A percentile compares a stretch with the other conserved stretches of the same genome.
phyloP scores from a whole-genome alignment of 2,329 filamentous ascomycete species.

The Cladosporium sp. region DNA sequence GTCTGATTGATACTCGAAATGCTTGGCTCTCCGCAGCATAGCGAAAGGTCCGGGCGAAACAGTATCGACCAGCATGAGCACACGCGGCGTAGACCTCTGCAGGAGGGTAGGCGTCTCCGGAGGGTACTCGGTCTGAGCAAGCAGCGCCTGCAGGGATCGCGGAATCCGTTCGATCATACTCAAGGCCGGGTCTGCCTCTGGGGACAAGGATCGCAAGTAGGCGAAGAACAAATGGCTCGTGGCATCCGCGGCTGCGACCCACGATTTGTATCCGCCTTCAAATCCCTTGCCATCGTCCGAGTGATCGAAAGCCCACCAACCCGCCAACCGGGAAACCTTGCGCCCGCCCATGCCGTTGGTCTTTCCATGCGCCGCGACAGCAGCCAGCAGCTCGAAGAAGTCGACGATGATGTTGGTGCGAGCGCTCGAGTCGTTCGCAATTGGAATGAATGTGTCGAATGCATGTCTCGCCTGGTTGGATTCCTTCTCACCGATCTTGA shows the following conservation, averaged over 20 bases:
- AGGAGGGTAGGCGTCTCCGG: slow-evolving; percentile 71
- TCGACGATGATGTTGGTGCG: slow-evolving; percentile 87
- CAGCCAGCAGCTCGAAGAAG: slow-evolving; percentile 89
- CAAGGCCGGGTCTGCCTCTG: slow-evolving; percentile 62
- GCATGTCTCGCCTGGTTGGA: slow-evolving; percentile 86
- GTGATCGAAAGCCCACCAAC: slow-evolving; percentile 98
- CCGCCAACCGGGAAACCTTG: slow-evolving; percentile 89
- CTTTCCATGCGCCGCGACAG: slow-evolving; percentile 88
- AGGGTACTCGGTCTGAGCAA: slow-evolving; percentile 91
- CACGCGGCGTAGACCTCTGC: slow-evolving; percentile 74
- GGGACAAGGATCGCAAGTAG: slow-evolving; percentile 82
- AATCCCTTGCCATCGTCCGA: slow-evolving; percentile 83
- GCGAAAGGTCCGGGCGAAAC: slow-evolving; percentile 94
- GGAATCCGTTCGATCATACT: slow-evolving; percentile 81
- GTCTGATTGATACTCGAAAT: slow-evolving; percentile 91
- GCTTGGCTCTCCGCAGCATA: slow-evolving; percentile 78
- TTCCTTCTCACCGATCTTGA: slow-evolving; percentile 90
- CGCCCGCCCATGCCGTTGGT: slow-evolving; percentile 86
- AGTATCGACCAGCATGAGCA: slow-evolving; percentile 92
- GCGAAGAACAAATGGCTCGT: slow-evolving; percentile 97
- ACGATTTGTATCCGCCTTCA: slow-evolving; percentile 85
- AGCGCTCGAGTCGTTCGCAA: slow-evolving; percentile 82
- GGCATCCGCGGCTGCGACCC: slow-evolving; percentile 87
- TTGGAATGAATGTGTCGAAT: slow-evolving; percentile 91
- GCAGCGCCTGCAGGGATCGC: slow-evolving; percentile 80